These are phyloP conservation scores for Talaromyces sp. DNA, from an alignment of 2,329 filamentous ascomycete species.

Conservation along the genomic window DNA sequence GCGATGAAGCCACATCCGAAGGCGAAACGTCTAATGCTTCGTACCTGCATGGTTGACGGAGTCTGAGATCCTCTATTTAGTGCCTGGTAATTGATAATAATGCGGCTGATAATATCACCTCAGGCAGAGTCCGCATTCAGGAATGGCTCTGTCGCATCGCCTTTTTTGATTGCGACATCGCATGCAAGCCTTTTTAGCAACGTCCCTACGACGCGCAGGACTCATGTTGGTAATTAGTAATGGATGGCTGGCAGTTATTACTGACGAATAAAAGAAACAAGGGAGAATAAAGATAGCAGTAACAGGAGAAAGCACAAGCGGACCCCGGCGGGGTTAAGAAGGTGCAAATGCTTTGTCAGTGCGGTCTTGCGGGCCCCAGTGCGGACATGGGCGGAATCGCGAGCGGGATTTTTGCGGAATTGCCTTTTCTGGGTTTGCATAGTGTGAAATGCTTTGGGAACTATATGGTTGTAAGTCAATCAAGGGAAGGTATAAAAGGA, in stretches of 20 bases:
- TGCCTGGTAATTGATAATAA: neutral
- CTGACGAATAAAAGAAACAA: neutral
- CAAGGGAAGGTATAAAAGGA: neutral
- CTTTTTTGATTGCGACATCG: neutral
- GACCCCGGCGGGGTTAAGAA: neutral
- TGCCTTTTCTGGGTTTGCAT: neutral
- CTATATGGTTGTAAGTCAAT: neutral
- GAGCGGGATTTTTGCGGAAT: neutral
- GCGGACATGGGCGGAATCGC: neutral
- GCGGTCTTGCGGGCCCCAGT: neutral
- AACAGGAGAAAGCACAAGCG: neutral
- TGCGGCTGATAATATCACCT: neutral
- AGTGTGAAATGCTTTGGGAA: neutral
- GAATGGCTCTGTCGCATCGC: neutral
- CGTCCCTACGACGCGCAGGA: neutral
- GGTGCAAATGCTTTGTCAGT: neutral
- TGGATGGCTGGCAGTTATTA: neutral
- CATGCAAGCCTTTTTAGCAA: neutral
- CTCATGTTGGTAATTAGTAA: neutral
- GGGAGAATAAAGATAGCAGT: too few relatives aligned
- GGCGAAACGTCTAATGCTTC: neutral
- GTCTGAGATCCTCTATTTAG: neutral
- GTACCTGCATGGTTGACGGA: neutral
- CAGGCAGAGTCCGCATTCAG: neutral
- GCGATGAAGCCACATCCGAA: neutral